Conservation (phyloP, 768 basidiomycete species). For the Piloderma croceum region DNA sequence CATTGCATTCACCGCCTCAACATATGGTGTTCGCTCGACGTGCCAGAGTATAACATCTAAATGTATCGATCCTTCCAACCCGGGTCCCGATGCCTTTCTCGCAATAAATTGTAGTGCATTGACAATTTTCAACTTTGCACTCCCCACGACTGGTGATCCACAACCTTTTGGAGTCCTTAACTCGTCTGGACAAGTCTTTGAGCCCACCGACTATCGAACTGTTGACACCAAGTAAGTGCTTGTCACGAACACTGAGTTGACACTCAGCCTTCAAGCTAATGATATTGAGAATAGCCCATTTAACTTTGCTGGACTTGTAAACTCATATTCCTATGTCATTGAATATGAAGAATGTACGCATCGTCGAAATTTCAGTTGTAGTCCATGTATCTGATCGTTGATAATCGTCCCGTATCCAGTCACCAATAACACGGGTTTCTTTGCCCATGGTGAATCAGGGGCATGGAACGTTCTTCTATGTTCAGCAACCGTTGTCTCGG, state of each 20-base stretch:
- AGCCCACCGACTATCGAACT: conserved; percentile 3
- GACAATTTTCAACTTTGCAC: conserved; percentile 6
- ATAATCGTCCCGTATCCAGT: not conserved
- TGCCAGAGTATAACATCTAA: conserved; percentile 10
- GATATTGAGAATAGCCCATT: no score
- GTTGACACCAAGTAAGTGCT: conserved; percentile 9
- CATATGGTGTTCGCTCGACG: conserved; percentile 6
- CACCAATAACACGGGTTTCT: conserved; percentile 10
- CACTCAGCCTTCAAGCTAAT: no score
- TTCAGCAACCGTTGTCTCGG: conserved; percentile 8
- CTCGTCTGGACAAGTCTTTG: conserved; percentile 1
- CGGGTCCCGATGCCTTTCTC: conserved; percentile 2
- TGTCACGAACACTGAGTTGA: not conserved
- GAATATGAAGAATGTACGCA: conserved; percentile 6
- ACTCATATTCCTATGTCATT: conserved; percentile 7
- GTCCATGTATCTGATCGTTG: no score
- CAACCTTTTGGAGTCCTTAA: conserved; percentile 12
- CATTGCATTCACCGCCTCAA: conserved; percentile 6
- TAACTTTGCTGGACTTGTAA: conserved; percentile 10
- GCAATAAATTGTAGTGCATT: conserved; percentile 8
- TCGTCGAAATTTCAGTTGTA: not conserved
- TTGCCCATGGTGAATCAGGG: conserved; percentile 8
- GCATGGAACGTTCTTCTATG: conserved; percentile 11
- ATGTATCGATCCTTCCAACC: conserved; percentile 6
- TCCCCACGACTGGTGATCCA: conserved; percentile 1